A percentile compares a stretch with the other conserved stretches of the same genome.
Evolutionary conservation across 257 asterid species (phyloP).

Genomic region (Nicotiana attenuata): DNA sequence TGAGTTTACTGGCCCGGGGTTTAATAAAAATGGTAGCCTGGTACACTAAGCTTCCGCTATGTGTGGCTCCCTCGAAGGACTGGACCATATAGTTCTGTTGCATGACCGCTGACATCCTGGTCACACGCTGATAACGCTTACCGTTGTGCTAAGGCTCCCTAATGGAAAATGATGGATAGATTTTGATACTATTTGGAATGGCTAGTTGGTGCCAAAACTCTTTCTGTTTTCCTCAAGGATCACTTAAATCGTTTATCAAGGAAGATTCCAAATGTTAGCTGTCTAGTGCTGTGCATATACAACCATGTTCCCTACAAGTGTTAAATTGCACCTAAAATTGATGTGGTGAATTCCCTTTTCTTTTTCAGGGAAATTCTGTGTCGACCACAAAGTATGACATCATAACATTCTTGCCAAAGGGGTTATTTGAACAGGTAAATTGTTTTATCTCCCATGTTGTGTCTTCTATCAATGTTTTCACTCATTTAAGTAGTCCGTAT

Average conservation of each 20-base stretch:
- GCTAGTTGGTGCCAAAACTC: no score
- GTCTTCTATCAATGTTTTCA: neutral
- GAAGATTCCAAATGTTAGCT: neutral
- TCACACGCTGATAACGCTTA: no score
- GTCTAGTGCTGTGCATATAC: slow-evolving; percentile 4
- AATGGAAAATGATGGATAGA: no score
- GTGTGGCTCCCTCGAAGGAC: neutral
- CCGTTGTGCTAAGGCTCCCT: no score
- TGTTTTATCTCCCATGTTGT: slow-evolving; percentile 6
- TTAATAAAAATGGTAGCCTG: neutral
- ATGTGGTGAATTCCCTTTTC: neutral
- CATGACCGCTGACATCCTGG: no score
- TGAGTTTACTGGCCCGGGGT: neutral
- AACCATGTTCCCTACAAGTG: neutral
- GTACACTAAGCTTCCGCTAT: neutral
- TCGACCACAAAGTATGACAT: slow-evolving; percentile 94
- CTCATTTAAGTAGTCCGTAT: neutral
- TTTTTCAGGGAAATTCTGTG: slow-evolving; percentile 84
- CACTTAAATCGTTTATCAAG: slow-evolving; percentile 6
- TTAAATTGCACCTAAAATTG: neutral
- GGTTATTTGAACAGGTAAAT: slow-evolving; percentile 95
- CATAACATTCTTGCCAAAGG: slow-evolving; percentile 85
- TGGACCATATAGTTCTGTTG: no score
- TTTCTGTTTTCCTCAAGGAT: neutral
- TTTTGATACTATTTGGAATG: no score